Evolutionary conservation across 2,329 filamentous ascomycete genomes (phyloP).

Genomic region (Phaeosphaeriaceae sp.): DNA sequence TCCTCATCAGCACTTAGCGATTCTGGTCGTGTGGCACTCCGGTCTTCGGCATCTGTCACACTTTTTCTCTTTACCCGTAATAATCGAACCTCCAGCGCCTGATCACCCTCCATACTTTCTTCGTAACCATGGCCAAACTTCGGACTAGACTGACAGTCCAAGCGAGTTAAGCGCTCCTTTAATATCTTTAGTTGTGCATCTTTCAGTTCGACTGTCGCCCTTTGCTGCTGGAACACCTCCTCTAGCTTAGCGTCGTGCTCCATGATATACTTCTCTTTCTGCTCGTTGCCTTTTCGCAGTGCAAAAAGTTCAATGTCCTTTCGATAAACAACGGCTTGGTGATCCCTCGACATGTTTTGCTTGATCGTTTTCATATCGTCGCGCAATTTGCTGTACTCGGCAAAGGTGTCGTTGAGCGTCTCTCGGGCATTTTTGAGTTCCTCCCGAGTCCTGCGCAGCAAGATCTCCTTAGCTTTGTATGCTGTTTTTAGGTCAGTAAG

Average conservation of each 20-base stretch:
- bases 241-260: slow-evolving; percentile 37
- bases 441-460: slow-evolving; percentile 27
- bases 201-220: slow-evolving; percentile 36
- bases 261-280: slow-evolving; percentile 41
- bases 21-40: not conserved
- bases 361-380: slow-evolving; percentile 42
- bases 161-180: slow-evolving; percentile 35
- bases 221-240: slow-evolving; percentile 35
- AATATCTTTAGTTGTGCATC: slow-evolving; percentile 37
- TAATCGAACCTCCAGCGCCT: slow-evolving; percentile 41
- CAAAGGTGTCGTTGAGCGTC: slow-evolving; percentile 37
- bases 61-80: slow-evolving; percentile 34
- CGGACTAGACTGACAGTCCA: slow-evolving; percentile 31
- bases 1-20: slow-evolving; percentile 31
- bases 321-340: slow-evolving; percentile 42
- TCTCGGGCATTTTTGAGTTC: slow-evolving; percentile 39
- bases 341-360: slow-evolving; percentile 37
- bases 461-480: slow-evolving; percentile 33
- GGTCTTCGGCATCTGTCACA: not conserved
- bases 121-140: slow-evolving; percentile 16
- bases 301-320: slow-evolving; percentile 48
- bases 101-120: slow-evolving; percentile 27
- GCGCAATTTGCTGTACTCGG: slow-evolving; percentile 36
- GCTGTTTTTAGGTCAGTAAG: slow-evolving; percentile 35
- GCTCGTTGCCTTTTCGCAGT: slow-evolving; percentile 43